Evolutionary conservation across 495 filamentous ascomycete species (phyloP).

Genomic region (Rhizodiscina lignyota): DNA sequence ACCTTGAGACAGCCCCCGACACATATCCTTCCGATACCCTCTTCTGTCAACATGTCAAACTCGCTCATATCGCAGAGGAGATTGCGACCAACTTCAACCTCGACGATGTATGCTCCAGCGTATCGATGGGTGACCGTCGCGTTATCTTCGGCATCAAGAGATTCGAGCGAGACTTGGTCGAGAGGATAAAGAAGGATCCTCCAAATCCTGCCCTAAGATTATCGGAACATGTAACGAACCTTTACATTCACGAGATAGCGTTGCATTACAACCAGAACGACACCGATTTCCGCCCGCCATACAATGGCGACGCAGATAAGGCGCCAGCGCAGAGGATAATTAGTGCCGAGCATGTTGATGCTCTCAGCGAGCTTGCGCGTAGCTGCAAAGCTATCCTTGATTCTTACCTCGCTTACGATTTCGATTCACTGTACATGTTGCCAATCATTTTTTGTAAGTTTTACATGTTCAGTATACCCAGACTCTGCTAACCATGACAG

Average conservation of each 20-base stretch:
- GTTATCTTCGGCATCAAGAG: conserved; percentile 57
- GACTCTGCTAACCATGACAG: conserved; percentile 23
- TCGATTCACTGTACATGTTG: conserved; percentile 45
- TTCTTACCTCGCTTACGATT: conserved; percentile 42
- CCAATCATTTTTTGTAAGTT: conserved; percentile 50
- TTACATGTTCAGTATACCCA: background rate
- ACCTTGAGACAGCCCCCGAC: conserved; percentile 54
- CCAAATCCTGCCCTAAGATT: conserved; percentile 36
- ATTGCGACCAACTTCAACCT: conserved; percentile 56
- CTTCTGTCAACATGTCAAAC: conserved; percentile 58
- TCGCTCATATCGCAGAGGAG: conserved; percentile 70
- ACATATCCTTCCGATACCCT: conserved; percentile 54
- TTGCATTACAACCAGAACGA: conserved; percentile 55
- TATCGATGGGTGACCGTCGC: conserved; percentile 57
- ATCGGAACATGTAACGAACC: conserved; percentile 45
- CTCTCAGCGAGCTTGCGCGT: conserved; percentile 51
- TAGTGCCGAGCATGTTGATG: conserved; percentile 43
- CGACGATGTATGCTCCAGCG: conserved; percentile 48
- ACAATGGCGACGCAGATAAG: conserved; percentile 4
- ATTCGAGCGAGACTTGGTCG: conserved; percentile 59
- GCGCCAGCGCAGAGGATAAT: conserved; percentile 7
- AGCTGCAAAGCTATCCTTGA: conserved; percentile 63
- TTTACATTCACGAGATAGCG: conserved; percentile 80
- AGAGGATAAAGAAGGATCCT: conserved; percentile 42
- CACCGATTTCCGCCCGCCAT: conserved; percentile 35